phyloP scores from a whole-genome alignment of 805 yeast genomes.

The Wickerhamiella cacticola region DNA sequence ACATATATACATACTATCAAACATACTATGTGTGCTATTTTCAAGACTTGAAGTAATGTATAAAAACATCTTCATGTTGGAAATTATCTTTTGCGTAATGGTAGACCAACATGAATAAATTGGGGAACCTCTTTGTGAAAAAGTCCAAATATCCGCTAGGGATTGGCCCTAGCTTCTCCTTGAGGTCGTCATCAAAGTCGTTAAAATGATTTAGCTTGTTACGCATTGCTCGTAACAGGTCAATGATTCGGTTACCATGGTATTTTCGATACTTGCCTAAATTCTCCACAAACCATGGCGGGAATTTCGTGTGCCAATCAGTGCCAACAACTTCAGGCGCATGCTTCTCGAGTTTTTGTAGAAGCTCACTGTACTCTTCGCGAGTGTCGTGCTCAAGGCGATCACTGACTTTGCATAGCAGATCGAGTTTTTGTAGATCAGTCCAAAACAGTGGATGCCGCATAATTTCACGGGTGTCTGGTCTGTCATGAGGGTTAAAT shows the following conservation, averaged over 20 bases:
- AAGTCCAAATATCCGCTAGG: constrained; percentile 78
- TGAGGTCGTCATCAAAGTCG: constrained; percentile 51
- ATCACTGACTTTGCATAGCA: constrained; percentile 77
- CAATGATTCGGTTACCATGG: constrained; percentile 65
- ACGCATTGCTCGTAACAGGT: constrained; percentile 74
- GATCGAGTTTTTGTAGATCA: constrained; percentile 59
- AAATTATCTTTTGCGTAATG: constrained; percentile 45
- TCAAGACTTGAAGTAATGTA: constrained; percentile 29
- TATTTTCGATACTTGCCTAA: constrained; percentile 87
- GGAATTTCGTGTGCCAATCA: constrained; percentile 73
- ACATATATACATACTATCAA: background rate
- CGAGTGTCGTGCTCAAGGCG: constrained; percentile 75
- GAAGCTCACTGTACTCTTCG: constrained; percentile 59
- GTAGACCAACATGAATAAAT: constrained; percentile 63
- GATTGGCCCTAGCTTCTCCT: constrained; percentile 55
- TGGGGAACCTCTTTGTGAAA: constrained; percentile 66
- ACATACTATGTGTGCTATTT: background rate
- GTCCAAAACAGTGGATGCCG: constrained; percentile 88
- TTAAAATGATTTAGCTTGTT: constrained; percentile 92
- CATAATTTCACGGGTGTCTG: constrained; percentile 54
- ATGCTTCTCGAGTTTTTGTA: constrained; percentile 42
- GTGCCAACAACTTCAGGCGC: constrained; percentile 38
- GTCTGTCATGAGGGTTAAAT: constrained; percentile 55
- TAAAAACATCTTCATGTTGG: constrained; percentile 50
- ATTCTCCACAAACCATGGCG: constrained; percentile 61